A percentile compares a stretch with the other conserved stretches of the same genome.
These are phyloP conservation scores for Dissophora globulifera DNA, from an alignment of 192 early-diverging fungal species.

Conservation along the genomic window DNA sequence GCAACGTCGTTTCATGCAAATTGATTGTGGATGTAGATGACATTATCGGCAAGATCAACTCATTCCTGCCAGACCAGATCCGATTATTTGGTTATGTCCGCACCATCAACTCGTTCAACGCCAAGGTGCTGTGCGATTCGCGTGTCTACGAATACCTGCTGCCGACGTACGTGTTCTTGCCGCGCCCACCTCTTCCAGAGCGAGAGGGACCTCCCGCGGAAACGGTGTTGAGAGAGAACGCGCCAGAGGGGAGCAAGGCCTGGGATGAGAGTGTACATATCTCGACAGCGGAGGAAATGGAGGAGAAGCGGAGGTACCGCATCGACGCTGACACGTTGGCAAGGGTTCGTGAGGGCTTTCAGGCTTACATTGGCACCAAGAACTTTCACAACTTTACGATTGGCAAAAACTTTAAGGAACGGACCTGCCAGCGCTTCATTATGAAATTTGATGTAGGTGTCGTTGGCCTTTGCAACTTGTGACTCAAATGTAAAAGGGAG, in stretches of 20 bases:
- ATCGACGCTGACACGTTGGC: conserved; percentile 69
- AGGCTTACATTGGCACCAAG: conserved; percentile 83
- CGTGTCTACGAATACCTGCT: conserved; percentile 97
- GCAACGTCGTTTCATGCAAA: conserved; percentile 94
- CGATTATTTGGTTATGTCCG: conserved; percentile 75
- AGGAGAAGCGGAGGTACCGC: conserved; percentile 70
- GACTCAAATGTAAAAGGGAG: too few species aligned
- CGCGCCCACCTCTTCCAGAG: conserved; percentile 41
- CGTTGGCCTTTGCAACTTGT: neutral
- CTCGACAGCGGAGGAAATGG: conserved; percentile 70
- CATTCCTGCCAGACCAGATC: conserved; percentile 86
- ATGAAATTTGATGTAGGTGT: conserved; percentile 75
- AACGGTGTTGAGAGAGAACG: conserved; percentile 14
- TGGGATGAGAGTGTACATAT: conserved; percentile 51
- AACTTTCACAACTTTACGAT: conserved; percentile 98
- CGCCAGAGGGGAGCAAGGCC: conserved; percentile 40
- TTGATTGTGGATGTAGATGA: conserved; percentile 82
- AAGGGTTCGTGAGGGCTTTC: conserved; percentile 73
- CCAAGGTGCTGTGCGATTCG: conserved; percentile 92
- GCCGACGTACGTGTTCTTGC: conserved; percentile 88
- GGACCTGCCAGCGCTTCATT: conserved; percentile 84
- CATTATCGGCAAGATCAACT: conserved; percentile 84
- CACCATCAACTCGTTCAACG: conserved; percentile 81
- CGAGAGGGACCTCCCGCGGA: neutral
- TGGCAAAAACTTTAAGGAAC: conserved; percentile 78